A percentile compares a stretch with the other conserved stretches of the same genome.
Conservation (phyloP, 2,329 filamentous ascomycete species). For the Talaromyces sp. region DNA sequence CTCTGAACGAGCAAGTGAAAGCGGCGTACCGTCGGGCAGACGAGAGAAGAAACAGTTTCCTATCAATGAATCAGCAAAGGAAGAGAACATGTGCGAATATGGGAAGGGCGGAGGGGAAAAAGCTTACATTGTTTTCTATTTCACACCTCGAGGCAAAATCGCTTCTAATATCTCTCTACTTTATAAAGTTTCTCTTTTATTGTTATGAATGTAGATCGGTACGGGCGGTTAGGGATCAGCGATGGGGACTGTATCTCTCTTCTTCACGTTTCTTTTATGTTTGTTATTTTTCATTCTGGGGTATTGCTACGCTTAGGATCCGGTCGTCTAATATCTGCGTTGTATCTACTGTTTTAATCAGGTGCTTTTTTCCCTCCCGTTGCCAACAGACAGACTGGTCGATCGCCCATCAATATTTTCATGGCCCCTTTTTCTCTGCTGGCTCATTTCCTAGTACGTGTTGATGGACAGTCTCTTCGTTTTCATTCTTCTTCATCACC, state of each 20-base stretch:
- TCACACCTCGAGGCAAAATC: not conserved
- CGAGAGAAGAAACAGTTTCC: not conserved
- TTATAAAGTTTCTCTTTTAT: constrained; percentile 3
- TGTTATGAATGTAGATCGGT: constrained; percentile 17
- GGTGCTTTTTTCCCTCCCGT: not conserved
- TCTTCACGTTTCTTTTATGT: not conserved
- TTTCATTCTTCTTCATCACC: not conserved
- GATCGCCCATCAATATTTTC: not conserved
- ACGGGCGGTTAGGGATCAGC: constrained; percentile 16
- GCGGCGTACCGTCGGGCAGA: not conserved
- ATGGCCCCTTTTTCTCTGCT: not conserved
- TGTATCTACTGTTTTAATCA: constrained; percentile 14
- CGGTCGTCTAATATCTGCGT: not conserved
- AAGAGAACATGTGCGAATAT: constrained; percentile 5
- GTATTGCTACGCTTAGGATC: constrained; percentile 5
- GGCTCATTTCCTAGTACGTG: not conserved
- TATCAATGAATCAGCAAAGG: not conserved
- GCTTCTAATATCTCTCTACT: constrained; percentile 9
- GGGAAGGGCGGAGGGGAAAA: constrained; percentile 1
- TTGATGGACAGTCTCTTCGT: not conserved
- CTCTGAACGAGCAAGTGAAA: not conserved
- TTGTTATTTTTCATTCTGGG: not conserved
- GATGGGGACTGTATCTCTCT: constrained; percentile 8
- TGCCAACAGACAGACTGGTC: not conserved
- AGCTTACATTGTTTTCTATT: not conserved